Evolutionary conservation across 768 basidiomycete genomes (phyloP), one percentile per base, ranked within the genome.

Genomic region (Podaxis mareebaensis): DNA sequence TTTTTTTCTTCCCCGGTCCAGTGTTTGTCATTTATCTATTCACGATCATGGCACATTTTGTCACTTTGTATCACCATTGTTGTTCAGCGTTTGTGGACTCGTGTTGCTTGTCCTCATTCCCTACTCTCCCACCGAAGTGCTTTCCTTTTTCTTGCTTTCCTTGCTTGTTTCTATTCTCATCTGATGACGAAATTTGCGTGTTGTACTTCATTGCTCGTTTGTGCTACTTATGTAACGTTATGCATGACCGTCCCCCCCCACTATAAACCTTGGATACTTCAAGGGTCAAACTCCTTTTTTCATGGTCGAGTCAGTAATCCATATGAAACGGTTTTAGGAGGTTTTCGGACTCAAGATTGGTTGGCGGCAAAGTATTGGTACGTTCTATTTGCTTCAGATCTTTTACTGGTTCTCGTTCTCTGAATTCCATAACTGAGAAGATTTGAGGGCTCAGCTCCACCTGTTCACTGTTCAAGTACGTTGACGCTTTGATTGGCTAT

Each of bases 151-250:
- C 40, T 20, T 51, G 22, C 49, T 51, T 28, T 51, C 12, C 8
- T 12, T 24, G 11, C 11, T 51, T 38, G 15, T 7, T 8, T 17
- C 28, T 33, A 36, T 26, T 54, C 33, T 33, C 12, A 13, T 7
- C 15, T 30, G 53, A 54, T 36, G 30, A 15, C 24, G 12, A 30
- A 52, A 46, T 2, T n/a, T 20, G 17, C 49, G 11, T 51, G 20
- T 24, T 51, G 49, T 51, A 51, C 49, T 51, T 24, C 49, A 46
- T 46, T 46, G 49, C 24, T 24, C 8, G 22, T 15, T 15, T 51
- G 22, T 51, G 49, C 22, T 51, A 15, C 49, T 51, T 51, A 51
- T 51, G 49, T 51, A 51, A 51, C 49, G 28, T 51, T 51, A 51
- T 51, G 12, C 49, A 56, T 15, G 33, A 56, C 53, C 3, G 17